phyloP scores from a whole-genome alignment of 2,329 filamentous ascomycete species.

The Intubia oerlemansii region DNA sequence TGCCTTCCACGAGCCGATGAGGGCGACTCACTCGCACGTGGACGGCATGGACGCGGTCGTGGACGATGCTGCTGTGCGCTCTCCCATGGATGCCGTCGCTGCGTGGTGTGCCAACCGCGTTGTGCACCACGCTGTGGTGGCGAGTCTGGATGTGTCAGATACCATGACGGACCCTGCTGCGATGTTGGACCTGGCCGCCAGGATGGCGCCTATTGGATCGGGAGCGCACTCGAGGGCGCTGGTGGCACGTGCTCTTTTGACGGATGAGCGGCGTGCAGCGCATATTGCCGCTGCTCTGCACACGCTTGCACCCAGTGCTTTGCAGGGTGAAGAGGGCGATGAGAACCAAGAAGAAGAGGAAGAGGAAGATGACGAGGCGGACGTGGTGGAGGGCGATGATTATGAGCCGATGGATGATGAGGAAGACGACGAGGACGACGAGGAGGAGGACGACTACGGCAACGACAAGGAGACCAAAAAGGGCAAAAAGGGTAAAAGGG shows the following conservation, averaged over 20 bases:
- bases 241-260: conserved; percentile 34
- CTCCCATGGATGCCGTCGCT: conserved; percentile 72
- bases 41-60: conserved; percentile 66
- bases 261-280: conserved; percentile 28
- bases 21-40: too few species aligned
- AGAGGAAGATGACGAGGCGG: too few species aligned
- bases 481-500: too few species aligned
- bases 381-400: too few species aligned
- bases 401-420: too few species aligned
- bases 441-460: too few species aligned
- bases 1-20: conserved; percentile 64
- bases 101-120: conserved; percentile 72
- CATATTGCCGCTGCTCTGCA: conserved; percentile 35
- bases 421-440: too few species aligned
- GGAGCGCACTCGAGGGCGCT: conserved; percentile 41
- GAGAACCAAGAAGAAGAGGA: too few species aligned
- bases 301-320: too few species aligned
- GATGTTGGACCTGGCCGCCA: conserved; percentile 48
- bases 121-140: conserved; percentile 46
- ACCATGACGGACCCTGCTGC: conserved; percentile 12
- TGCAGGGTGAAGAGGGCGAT: too few species aligned
- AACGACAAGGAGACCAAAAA: too few species aligned
- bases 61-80: conserved; percentile 66
- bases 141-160: conserved; percentile 22
- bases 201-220: conserved; percentile 58